Base-by-base conservation (phyloP, 495 filamentous ascomycete genomes). In the Chaetomium tenue region DNA sequence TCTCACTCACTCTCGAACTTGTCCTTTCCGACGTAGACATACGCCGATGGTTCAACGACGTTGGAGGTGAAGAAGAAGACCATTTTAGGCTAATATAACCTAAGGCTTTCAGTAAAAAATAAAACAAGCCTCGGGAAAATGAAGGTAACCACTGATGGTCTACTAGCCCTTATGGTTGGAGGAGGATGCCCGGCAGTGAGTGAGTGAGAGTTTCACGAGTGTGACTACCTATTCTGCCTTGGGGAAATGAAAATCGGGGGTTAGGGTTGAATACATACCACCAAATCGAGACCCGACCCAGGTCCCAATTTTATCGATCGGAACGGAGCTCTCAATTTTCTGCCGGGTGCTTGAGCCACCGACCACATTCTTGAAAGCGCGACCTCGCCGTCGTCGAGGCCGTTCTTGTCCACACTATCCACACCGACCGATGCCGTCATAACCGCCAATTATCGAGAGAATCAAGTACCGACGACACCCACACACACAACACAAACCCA, bases 21-120 rank as follows among this genome's bases (percentile, higher is more conserved):
- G 81, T 98, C 94, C 79, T 98, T 98, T 72, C 94, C 94, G 37
- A 97, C 91, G 73, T 98, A 98, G 67, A 98, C 87, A 69, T 87
- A 91, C 26, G 92, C 94, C 2, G 95, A 88, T 22, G 88, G 80
- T 46, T 75, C 74, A 37, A 82, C 78, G 44, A 86, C 84, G 55
- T 86, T 93, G 9, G 93, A 97, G 3, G 87, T 94, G 78, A 96
- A 97, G 74, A 97, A 97, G 77, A 89, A 96, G 47, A 98, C 94
- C 94, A 98, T 98, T 13, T 59, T 58, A 12, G 33, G 2, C 37
- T 0, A 5, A 9, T 3, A 30, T 13, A n/a, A 37, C 33, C 33
- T 12, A 7, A 0, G 15, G 6, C 0, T 20, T 30, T 22, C 20
- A 22, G 28, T 20, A 9, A 3, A 12, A 39, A 3, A n/a, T n/a